These are phyloP conservation scores for Pseudogymnoascus sp. DNA, from an alignment of 2,329 filamentous ascomycete genomes.

Conservation along the genomic window DNA sequence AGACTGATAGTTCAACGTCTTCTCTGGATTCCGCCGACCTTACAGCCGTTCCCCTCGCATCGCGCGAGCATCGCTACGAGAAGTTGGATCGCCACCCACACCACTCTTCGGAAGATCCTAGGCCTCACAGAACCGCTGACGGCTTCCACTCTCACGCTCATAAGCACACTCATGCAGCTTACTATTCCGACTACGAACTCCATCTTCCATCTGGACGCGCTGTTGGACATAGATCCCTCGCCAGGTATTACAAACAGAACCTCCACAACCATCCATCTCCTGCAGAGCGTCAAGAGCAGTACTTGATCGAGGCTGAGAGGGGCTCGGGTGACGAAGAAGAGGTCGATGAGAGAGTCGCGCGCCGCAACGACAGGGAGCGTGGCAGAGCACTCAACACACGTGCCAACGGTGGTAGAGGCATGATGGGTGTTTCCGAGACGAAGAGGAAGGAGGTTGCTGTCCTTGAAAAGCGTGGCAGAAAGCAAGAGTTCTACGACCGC, in stretches of 20 bases:
- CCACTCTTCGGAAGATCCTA: slow-evolving; percentile 63
- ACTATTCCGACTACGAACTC: slow-evolving; percentile 87
- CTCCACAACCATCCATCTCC: slow-evolving; percentile 73
- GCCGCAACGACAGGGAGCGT: slow-evolving; percentile 33
- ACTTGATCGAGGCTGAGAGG: slow-evolving; percentile 49
- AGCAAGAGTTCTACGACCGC: slow-evolving; percentile 53
- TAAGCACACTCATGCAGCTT: slow-evolving; percentile 64
- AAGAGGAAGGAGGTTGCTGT: slow-evolving; percentile 63
- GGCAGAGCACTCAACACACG: slow-evolving; percentile 55
- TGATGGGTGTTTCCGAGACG: slow-evolving; percentile 68
- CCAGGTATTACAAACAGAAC: slow-evolving; percentile 89
- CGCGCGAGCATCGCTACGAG: slow-evolving; percentile 63
- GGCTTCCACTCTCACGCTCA: slow-evolving; percentile 80
- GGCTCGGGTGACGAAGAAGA: slow-evolving; percentile 41
- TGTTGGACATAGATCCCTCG: slow-evolving; percentile 81
- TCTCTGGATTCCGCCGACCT: slow-evolving; percentile 82
- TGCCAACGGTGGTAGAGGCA: slow-evolving; percentile 65
- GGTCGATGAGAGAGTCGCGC: slow-evolving; percentile 30
- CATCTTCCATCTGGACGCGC: slow-evolving; percentile 85
- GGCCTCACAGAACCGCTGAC: slow-evolving; percentile 66
- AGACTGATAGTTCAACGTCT: slow-evolving; percentile 87
- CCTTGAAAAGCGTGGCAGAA: slow-evolving; percentile 62
- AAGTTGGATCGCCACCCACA: slow-evolving; percentile 66
- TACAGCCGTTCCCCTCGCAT: slow-evolving; percentile 68
- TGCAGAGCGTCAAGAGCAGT: slow-evolving; percentile 64